Conservation (phyloP, 352 stramenopile genomes). For the Salisapilia sapeloensis region DNA sequence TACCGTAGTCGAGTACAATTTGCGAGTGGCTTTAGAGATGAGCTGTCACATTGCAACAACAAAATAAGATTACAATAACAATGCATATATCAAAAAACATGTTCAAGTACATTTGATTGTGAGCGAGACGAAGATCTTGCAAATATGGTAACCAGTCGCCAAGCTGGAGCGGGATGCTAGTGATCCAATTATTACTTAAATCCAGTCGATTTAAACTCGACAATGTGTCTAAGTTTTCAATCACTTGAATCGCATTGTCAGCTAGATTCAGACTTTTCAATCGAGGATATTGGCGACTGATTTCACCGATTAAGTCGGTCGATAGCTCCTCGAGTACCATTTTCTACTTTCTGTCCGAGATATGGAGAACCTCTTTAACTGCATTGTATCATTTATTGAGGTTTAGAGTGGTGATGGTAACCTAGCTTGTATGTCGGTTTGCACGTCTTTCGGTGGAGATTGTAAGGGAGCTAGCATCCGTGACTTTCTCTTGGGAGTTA, state of each 20-base stretch:
- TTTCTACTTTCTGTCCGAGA: no score
- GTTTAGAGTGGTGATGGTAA: no score
- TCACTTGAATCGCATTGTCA: conserved; percentile 26
- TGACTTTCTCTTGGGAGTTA: no score
- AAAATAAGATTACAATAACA: background rate
- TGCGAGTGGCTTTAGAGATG: conserved; percentile 20
- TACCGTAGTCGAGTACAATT: conserved; percentile 12
- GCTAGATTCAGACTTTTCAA: conserved; percentile 49
- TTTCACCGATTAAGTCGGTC: conserved; percentile 35
- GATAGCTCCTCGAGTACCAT: conserved; percentile 43
- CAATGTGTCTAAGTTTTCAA: conserved; percentile 30
- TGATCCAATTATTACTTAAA: conserved; percentile 34
- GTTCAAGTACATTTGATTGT: conserved; percentile 26
- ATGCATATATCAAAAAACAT: background rate
- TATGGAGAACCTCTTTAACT: no score
- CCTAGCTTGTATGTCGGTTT: no score
- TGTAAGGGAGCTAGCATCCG: no score
- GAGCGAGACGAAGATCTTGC: conserved; percentile 24
- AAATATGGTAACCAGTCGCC: conserved; percentile 16
- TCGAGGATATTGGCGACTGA: conserved; percentile 34
- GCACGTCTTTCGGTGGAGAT: no score
- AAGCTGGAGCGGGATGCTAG: conserved; percentile 13
- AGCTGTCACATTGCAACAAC: conserved; percentile 4
- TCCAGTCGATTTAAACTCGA: conserved; percentile 30
- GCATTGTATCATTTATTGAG: no score